Base-by-base conservation (phyloP, 352 stramenopile species). In the Pythium rishiriense region DNA sequence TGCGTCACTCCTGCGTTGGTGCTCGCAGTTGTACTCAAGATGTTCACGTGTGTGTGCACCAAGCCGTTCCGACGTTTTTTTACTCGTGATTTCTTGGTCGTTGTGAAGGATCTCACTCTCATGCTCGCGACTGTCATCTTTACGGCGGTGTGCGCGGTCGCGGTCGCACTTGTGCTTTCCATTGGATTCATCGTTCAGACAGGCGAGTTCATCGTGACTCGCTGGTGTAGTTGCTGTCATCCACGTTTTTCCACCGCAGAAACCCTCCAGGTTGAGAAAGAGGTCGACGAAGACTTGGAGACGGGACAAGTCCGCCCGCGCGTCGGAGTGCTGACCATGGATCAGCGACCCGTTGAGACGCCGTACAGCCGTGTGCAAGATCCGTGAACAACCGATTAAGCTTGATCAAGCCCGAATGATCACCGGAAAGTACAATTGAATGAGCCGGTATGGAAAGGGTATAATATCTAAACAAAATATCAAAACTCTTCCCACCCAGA, bases 71-170 rank as follows among this genome's bases (percentile, higher is more conserved):
- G 26, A 28, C 39, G 25, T 2, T 51, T 60, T 31, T 37, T 60
- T 4, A 4, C 48, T 2, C 37, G 53, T 1, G 45, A 60, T 3
- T 49, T 49, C 24, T 19, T 51, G 24, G 21, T 35, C 25, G 53
- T 60, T 9, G 41, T 60, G 25, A 50, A 47, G 12, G 53, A 60
- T 12, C 15, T 53, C 25, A 29, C 28, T 6, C 47, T 53, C 47
- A 53, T 53, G 47, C 17, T 53, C 26, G 47, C 47, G 14, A 53
- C 47, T 4, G 28, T 53, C 28, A 25, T 53, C 17, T 53, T 53
- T 8, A 53, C 47, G 4, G 14, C 22, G 4, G 28, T 53, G 25
- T 53, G 47, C n/a, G 47, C 47, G 14, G 25, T 53, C 25, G 47
- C 47, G 17, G 47, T 53, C 28, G 26, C 24, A 4, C 10, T 53